Evolutionary conservation across 441 rosid species (phyloP), one percentile per base, ranked within the genome.

Genomic region (Erodium trifolium): DNA sequence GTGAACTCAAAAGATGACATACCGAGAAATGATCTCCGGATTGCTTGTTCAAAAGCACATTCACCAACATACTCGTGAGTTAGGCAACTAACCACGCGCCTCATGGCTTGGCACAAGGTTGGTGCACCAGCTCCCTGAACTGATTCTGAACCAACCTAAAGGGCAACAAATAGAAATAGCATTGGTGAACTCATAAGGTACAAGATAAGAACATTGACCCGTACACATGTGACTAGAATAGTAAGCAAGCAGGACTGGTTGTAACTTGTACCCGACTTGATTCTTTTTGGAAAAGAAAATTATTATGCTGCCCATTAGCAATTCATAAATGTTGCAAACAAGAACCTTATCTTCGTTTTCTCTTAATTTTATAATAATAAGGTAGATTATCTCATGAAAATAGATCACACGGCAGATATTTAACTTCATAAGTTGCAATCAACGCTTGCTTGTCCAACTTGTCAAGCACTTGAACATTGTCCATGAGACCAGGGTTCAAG

Each of bases 91-190:
- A 79, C 80, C 75, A 93, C 84, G 71, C 95, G 89, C 78, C 94
- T 86, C 86, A 88, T 87, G 45, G 97, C 97, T 86, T 91, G 92
- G 82, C 91, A 91, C 92, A 91, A 86, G 45, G 93, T 91, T 13
- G 93, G 92, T 67, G 96, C 97, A 55, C 96, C 97, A 31, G 95
- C 98, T 74, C 98, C 98, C 82, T 91, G 98, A 70, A 66, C 80
- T 75, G 97, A 89, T 75, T 83, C 84, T 45, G 97, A 93, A 71
- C 98, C 97, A 49, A 93, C 97, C 98, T 93, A 82, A 76, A 63
- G 65, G 76, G 57, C n/a, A 78, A 53, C 55, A 35, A 55, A 74
- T 64, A 73, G 53, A 41, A 66, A 73, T 29, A 37, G 59, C 5
- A 59, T 59, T 63, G 27, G 27, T 43, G 13, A 67, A 43, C 18